A percentile compares a stretch with the other conserved stretches of the same genome.
phyloP scores from a whole-genome alignment of 2,329 filamentous ascomycete species.

The Ciborinia camelliae region DNA sequence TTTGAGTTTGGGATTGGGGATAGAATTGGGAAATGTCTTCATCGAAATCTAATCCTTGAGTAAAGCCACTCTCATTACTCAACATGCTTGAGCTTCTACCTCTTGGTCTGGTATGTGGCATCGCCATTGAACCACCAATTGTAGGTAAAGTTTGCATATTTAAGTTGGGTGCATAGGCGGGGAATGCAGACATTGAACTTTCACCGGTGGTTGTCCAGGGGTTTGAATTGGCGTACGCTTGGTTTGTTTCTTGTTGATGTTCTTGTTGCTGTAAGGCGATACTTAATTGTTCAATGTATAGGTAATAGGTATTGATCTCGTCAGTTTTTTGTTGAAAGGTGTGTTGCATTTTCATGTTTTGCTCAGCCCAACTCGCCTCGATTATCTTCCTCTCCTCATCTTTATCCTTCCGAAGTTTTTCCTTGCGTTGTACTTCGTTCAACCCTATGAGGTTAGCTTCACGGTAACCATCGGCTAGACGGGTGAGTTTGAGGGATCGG shows the following conservation, averaged over 20 bases:
- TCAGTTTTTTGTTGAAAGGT: slow-evolving; percentile 11
- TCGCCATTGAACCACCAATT: slow-evolving; percentile 1
- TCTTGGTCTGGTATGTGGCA: slow-evolving; percentile 12
- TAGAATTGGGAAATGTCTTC: slow-evolving; percentile 4
- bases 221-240: background rate
- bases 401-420: slow-evolving; percentile 33
- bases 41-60: slow-evolving; percentile 52
- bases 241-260: slow-evolving; percentile 8
- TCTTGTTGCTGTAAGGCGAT: background rate
- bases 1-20: slow-evolving; percentile 11
- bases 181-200: slow-evolving; percentile 11
- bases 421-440: slow-evolving; percentile 38
- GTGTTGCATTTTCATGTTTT: slow-evolving; percentile 23
- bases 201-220: slow-evolving; percentile 6
- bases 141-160: slow-evolving; percentile 3
- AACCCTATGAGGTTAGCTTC: slow-evolving; percentile 61
- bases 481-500: slow-evolving; percentile 69
- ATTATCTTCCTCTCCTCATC: slow-evolving; percentile 30
- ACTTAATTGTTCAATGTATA: background rate
- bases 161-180: slow-evolving; percentile 8
- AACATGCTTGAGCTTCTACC: slow-evolving; percentile 61
- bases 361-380: slow-evolving; percentile 27
- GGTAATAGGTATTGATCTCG: background rate
- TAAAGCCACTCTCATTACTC: slow-evolving; percentile 64
- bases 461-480: slow-evolving; percentile 66